Conservation (phyloP, 371 early-diverging fungal species). For the Capniomyces stellatus region DNA sequence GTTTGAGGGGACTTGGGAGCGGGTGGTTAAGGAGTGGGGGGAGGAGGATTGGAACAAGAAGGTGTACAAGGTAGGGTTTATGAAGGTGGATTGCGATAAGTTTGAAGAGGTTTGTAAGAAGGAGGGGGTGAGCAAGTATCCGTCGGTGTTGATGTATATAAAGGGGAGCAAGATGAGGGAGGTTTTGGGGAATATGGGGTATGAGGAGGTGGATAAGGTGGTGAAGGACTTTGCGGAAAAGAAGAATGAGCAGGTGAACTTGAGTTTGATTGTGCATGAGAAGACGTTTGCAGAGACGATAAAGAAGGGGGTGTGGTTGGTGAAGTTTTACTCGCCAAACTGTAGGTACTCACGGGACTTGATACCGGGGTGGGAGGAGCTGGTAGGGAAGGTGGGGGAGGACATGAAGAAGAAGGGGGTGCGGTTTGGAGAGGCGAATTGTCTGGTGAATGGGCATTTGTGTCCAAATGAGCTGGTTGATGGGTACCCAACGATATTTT, state of each 20-base stretch:
- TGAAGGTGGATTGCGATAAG: not conserved
- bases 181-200: not conserved
- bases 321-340: constrained; percentile 21
- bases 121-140: not conserved
- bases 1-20: too few relatives aligned
- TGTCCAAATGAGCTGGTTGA: constrained; percentile 38
- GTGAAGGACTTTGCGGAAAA: constrained; percentile 20
- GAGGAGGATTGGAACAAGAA: not conserved
- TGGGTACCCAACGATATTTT: constrained; percentile 40
- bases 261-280: not conserved
- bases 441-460: constrained; percentile 41
- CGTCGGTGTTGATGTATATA: not conserved
- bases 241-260: constrained; percentile 4
- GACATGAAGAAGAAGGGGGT: constrained; percentile 24
- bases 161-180: not conserved
- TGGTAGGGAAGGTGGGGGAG: constrained; percentile 15
- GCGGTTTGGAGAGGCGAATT: constrained; percentile 59
- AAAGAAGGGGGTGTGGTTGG: constrained; percentile 15
- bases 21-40: not conserved
- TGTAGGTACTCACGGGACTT: constrained; percentile 20
- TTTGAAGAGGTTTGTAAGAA: not conserved
- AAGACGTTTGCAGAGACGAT: constrained; percentile 16
- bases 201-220: not conserved
- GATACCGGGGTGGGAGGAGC: constrained; percentile 18
- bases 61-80: not conserved